Percentiles rank a stretch among this genome's conserved stretches.
phyloP scores from a whole-genome alignment of 352 stramenopile genomes.

The Pythium coloratum region DNA sequence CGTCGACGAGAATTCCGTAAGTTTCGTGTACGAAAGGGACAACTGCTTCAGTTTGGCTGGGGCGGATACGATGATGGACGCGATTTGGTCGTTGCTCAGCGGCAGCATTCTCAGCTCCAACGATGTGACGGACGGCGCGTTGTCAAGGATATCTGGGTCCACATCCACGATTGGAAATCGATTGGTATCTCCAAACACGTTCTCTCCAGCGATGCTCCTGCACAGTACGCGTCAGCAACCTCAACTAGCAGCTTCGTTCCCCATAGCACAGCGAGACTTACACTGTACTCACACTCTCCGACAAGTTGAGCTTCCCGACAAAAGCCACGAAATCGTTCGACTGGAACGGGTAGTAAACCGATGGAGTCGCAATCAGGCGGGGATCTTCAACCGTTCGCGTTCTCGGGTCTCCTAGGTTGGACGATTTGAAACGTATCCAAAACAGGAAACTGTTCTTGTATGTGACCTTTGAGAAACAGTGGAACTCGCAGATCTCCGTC shows the following conservation, averaged over 20 bases:
- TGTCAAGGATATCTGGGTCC: background rate
- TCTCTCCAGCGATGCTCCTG: background rate
- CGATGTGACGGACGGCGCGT: background rate
- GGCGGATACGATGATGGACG: background rate
- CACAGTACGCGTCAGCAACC: no score
- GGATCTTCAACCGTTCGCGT: background rate
- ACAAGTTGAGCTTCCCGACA: background rate
- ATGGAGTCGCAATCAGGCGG: background rate
- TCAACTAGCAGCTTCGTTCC: no score
- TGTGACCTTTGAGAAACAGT: background rate
- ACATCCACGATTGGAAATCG: background rate
- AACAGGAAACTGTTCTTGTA: background rate
- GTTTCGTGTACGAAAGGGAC: background rate
- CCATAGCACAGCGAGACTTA: background rate
- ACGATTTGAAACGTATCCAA: background rate
- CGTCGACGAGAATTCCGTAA: background rate
- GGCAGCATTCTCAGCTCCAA: background rate
- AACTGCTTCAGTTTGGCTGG: background rate
- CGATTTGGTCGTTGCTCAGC: background rate
- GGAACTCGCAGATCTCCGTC: background rate
- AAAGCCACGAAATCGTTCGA: background rate
- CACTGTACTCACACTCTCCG: background rate
- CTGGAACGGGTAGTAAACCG: background rate
- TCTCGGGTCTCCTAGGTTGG: background rate
- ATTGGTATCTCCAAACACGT: no score